phyloP scores from a whole-genome alignment of 192 early-diverging fungal species.

The Rhizophagus sp. region DNA sequence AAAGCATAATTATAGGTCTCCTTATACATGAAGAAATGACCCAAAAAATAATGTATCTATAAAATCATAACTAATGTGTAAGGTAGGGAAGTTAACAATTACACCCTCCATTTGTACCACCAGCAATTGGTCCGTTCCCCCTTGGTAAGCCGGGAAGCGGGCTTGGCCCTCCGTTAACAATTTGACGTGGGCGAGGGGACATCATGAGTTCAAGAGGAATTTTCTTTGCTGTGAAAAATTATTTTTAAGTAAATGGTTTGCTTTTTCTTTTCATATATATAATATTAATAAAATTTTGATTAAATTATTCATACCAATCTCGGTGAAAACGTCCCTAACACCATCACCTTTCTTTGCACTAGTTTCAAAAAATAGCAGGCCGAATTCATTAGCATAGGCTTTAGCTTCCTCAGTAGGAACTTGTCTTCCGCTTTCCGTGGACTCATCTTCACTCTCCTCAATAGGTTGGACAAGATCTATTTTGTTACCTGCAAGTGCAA shows the following conservation, averaged over 20 bases:
- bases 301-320: constrained; percentile 58
- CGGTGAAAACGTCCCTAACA: constrained; percentile 88
- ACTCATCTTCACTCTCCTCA: constrained; percentile 47
- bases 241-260: background rate
- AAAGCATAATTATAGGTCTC: background rate
- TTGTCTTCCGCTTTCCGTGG: constrained; percentile 50
- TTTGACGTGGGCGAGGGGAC: background rate
- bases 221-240: background rate
- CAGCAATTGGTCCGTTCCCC: background rate
- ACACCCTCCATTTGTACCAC: background rate
- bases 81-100: background rate
- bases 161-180: background rate
- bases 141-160: background rate
- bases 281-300: background rate
- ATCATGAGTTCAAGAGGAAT: background rate
- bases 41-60: background rate
- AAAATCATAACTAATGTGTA: background rate
- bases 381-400: constrained; percentile 78
- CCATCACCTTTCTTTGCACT: constrained; percentile 83
- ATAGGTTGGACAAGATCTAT: constrained; percentile 69
- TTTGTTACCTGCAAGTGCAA: constrained; percentile 97
- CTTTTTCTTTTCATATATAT: background rate
- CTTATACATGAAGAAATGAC: background rate
- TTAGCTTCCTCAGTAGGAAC: constrained; percentile 77
- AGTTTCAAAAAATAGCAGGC: constrained; percentile 88